Base-by-base conservation (phyloP, 148 eudicot species). In the Silene uniflora region DNA sequence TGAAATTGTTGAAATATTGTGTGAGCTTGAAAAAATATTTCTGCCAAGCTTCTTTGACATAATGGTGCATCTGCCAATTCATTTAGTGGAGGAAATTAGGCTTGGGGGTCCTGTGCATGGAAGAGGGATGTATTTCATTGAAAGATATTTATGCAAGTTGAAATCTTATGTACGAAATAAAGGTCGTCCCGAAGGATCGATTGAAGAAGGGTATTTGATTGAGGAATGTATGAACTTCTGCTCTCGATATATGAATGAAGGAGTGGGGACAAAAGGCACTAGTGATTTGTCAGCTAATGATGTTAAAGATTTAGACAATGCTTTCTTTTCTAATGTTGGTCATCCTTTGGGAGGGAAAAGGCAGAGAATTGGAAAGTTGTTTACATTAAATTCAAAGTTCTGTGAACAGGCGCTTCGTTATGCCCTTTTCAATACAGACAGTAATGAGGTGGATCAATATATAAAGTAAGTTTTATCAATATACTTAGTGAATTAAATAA, bases 261-360 rank as follows among this genome's bases (percentile, higher is more conserved):
- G 52, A 5, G n/a, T n/a, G 70, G 1, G 3, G 16, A 58, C 6
- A 14, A 5, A 2, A 58, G 4, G 16, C 62, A 58, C 62, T 5
- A 0, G n/a, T 58, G 2, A 58, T 58, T 1, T 14, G n/a, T 16
- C 6, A 58, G 3, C 14, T 0, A 16, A 6, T 13, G 18, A 58
- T 3, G 19, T 4, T 3, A n/a, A 0, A 39, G 22, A 76, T 3
- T 17, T n/a, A n/a, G n/a, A 76, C 0, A 4, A 3, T 11, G 4
- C 21, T n/a, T 5, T 70, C 13, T 70, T 77, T 25, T 2, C 0
- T 3, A 70, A 25, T 5, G 69, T 6, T 10, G 69, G 79, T 11
- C 73, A 77, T 46, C 79, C 79, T 1, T 25, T 70, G 10, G 69
- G 74, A 7, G 74, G 69, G 4, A 77, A 77, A 18, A 70, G 70